Percentiles rank a stretch among this genome's conserved stretches.
These are phyloP conservation scores for Arachis stenosperma DNA, from an alignment of 306 rosid species.

Conservation along the genomic window DNA sequence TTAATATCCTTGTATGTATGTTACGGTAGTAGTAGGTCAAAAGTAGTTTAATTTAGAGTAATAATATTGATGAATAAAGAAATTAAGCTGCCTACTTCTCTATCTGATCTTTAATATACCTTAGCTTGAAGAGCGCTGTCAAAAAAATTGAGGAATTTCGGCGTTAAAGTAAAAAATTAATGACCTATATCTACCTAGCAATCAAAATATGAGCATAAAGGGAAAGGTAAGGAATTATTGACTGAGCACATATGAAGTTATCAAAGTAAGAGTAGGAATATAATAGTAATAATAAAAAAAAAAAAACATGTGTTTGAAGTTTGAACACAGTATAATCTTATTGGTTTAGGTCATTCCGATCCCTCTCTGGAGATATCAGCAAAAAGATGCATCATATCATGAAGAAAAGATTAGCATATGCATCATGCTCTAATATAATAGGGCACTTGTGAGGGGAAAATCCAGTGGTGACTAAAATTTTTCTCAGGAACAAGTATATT, in stretches of 20 bases:
- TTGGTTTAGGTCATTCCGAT: background rate
- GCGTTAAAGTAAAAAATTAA: no score
- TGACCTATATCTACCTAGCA: background rate
- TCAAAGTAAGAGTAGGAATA: background rate
- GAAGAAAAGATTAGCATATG: background rate
- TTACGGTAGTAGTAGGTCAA: conserved; percentile 35
- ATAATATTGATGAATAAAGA: no score
- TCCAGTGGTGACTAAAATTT: background rate
- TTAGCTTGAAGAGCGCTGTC: no score
- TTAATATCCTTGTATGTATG: background rate
- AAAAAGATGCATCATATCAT: background rate
- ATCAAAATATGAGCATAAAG: background rate
- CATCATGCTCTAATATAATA: background rate
- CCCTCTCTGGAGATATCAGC: conserved; percentile 4
- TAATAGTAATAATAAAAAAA: background rate
- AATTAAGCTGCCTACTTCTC: no score
- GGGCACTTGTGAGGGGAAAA: conserved; percentile 22
- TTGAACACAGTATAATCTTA: no score
- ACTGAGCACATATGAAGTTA: background rate
- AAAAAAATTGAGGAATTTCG: no score
- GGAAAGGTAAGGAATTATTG: conserved; percentile 12
- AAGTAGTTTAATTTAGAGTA: background rate
- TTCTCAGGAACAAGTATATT: background rate
- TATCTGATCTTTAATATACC: no score
- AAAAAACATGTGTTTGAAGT: no score